Evolutionary conservation across 2,329 filamentous ascomycete species (phyloP).

Genomic region (Paecilomyces variotii): DNA sequence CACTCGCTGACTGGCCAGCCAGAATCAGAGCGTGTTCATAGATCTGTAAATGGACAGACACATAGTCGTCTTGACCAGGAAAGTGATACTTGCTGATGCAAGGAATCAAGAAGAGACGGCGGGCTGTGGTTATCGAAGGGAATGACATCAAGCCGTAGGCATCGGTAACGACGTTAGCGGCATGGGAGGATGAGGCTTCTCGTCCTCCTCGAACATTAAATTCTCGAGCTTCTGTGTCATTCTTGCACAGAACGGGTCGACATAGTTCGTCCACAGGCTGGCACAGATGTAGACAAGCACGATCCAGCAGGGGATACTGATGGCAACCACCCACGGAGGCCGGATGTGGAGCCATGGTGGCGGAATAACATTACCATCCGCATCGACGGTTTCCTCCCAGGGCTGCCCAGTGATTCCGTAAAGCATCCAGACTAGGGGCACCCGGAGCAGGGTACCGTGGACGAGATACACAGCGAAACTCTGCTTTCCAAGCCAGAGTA

Average conservation of each 20-base stretch:
- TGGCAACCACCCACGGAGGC: conserved; percentile 30
- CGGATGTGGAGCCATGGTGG: conserved; percentile 37
- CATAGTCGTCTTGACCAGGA: neutral
- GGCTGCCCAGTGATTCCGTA: conserved; percentile 44
- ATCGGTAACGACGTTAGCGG: conserved; percentile 19
- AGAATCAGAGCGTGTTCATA: neutral
- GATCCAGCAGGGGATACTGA: conserved; percentile 42
- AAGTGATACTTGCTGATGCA: neutral
- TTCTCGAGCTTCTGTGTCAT: conserved; percentile 43
- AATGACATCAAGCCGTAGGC: conserved; percentile 7
- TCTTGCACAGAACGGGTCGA: conserved; percentile 43
- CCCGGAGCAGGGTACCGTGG: conserved; percentile 47
- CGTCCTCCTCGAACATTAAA: conserved; percentile 38
- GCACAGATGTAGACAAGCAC: conserved; percentile 41
- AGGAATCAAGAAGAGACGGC: neutral
- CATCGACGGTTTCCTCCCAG: conserved; percentile 35
- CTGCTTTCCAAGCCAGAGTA: conserved; percentile 49
- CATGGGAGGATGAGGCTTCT: conserved; percentile 22
- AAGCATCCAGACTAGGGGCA: conserved; percentile 44
- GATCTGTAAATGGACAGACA: neutral
- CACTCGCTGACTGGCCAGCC: neutral
- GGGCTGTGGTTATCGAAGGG: neutral
- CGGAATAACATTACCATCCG: conserved; percentile 30
- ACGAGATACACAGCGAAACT: conserved; percentile 49
- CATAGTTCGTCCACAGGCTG: conserved; percentile 45